Conservation (phyloP, 768 basidiomycete genomes). For the Xerocomellus intermedius region DNA sequence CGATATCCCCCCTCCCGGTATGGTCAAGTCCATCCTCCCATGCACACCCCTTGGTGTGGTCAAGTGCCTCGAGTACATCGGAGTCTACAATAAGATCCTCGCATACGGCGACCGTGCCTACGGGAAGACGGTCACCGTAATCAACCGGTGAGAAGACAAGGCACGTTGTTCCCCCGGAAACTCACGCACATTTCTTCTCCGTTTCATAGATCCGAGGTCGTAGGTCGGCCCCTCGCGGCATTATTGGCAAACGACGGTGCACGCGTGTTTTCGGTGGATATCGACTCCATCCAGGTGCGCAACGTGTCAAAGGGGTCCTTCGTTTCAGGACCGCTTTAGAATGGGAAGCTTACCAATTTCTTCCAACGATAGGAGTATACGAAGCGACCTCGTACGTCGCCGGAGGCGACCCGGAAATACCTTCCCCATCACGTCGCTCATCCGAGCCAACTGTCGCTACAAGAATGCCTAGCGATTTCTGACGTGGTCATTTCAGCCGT, state of each 20-base stretch:
- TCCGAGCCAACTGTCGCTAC: slow-evolving; percentile 62
- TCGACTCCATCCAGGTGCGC: slow-evolving; percentile 83
- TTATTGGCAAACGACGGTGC: slow-evolving; percentile 96
- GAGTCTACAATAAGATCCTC: slow-evolving; percentile 91
- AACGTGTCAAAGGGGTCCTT: background rate
- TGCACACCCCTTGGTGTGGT: slow-evolving; percentile 97
- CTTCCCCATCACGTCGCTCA: slow-evolving; percentile 84
- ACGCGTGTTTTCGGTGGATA: slow-evolving; percentile 91
- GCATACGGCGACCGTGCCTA: slow-evolving; percentile 95
- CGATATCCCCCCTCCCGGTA: slow-evolving; percentile 75
- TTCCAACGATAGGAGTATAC: slow-evolving; percentile 71
- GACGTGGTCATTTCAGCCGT: slow-evolving; percentile 97
- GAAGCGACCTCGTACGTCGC: slow-evolving; percentile 65
- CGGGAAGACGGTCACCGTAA: slow-evolving; percentile 88
- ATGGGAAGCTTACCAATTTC: background rate
- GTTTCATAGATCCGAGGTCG: slow-evolving; percentile 83
- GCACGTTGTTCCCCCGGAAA: background rate
- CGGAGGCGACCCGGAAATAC: slow-evolving; percentile 52
- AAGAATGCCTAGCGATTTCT: slow-evolving; percentile 78
- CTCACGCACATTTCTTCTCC: background rate
- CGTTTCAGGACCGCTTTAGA: background rate
- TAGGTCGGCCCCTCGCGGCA: slow-evolving; percentile 95
- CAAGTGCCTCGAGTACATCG: slow-evolving; percentile 86
- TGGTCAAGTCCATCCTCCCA: slow-evolving; percentile 94
- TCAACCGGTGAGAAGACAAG: slow-evolving; percentile 68